Conservation (phyloP, 257 asterid genomes). For the Rehmannia glutinosa region DNA sequence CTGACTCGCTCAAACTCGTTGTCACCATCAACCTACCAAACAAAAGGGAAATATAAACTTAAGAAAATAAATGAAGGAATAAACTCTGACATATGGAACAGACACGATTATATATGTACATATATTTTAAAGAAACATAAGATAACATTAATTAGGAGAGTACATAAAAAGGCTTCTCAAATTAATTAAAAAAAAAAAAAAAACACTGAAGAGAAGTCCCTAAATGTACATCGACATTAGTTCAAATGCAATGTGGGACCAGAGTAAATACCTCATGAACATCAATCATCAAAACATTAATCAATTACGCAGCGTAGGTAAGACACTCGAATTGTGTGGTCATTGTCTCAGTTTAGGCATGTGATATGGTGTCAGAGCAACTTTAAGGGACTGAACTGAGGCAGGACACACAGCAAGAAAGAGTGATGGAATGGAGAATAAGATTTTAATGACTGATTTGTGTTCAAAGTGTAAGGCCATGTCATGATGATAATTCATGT, state of each 20-base stretch:
- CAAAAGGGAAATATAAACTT: not conserved
- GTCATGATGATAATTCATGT: not conserved
- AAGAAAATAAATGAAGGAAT: not conserved
- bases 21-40: slow-evolving; percentile 79
- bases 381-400: too few relatives aligned
- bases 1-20: slow-evolving; percentile 77
- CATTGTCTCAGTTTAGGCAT: not conserved
- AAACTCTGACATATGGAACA: not conserved
- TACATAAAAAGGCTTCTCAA: not conserved
- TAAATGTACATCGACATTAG: not conserved
- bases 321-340: too few relatives aligned
- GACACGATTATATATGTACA: not conserved
- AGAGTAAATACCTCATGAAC: not conserved
- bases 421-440: not conserved
- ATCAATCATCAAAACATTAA: not conserved
- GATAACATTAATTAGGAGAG: not conserved
- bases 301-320: too few relatives aligned
- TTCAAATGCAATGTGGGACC: not conserved
- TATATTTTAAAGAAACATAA: not conserved
- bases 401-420: not conserved
- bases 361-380: not conserved
- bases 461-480: not conserved
- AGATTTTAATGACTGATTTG: not conserved
- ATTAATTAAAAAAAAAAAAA: not conserved
- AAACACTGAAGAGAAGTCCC: not conserved